phyloP scores from a whole-genome alignment of 164 flowering plant species.

The Kingdonia uniflora region DNA sequence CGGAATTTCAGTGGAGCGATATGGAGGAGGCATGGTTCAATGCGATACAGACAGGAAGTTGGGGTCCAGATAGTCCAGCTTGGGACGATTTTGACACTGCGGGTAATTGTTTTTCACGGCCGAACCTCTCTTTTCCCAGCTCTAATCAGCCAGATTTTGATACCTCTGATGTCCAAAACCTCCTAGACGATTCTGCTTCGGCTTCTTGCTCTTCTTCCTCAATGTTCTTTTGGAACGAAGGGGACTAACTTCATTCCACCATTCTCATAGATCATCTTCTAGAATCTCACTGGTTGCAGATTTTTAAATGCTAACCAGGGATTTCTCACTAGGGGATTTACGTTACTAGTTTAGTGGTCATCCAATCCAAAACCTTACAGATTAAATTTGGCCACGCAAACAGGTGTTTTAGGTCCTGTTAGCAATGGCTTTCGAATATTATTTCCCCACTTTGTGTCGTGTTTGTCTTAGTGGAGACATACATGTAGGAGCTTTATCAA shows the following conservation, averaged over 20 bases:
- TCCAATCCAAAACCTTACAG: neutral
- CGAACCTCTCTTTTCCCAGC: constrained; percentile 22
- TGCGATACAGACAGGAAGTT: constrained; percentile 48
- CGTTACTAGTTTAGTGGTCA: neutral
- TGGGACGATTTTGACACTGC: constrained; percentile 65
- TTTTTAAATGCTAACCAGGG: constrained; percentile 24
- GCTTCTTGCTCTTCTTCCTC: too few species aligned
- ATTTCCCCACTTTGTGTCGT: too few species aligned
- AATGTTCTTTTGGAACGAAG: neutral
- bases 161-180: constrained; percentile 15
- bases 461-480: too few species aligned
- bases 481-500: too few species aligned
- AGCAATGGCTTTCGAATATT: too few species aligned
- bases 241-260: constrained; percentile 1
- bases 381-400: neutral
- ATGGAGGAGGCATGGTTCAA: constrained; percentile 77
- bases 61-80: constrained; percentile 80
- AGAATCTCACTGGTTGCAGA: constrained; percentile 18
- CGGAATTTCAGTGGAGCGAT: constrained; percentile 58
- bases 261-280: neutral
- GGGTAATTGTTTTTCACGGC: constrained; percentile 30
- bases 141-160: constrained; percentile 17
- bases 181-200: constrained; percentile 8
- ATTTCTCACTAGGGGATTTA: neutral
- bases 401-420: neutral